Conservation (phyloP, 169 alveolate species). For the Besnoitia besnoiti region DNA sequence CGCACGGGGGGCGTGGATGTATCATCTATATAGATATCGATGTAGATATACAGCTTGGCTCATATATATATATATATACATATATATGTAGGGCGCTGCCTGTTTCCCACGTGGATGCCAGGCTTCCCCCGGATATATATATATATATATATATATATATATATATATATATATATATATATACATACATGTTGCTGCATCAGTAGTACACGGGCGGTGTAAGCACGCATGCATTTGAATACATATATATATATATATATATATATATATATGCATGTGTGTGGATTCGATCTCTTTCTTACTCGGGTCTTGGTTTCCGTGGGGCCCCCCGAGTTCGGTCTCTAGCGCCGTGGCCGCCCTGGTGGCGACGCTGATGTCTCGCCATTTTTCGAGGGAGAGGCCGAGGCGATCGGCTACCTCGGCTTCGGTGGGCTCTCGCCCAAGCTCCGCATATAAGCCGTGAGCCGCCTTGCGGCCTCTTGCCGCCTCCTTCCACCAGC, state of each 20-base stretch:
- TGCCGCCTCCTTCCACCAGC: slow-evolving; percentile 40
- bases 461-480: slow-evolving; percentile 33
- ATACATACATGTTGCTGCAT: too few species aligned
- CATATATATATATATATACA: not conserved
- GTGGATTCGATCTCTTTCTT: not conserved
- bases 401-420: slow-evolving; percentile 29
- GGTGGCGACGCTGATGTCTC: slow-evolving; percentile 23
- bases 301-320: not conserved
- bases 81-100: too few species aligned
- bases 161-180: not conserved
- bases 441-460: not conserved
- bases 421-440: slow-evolving; percentile 12
- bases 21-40: not conserved
- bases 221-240: not conserved
- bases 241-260: not conserved
- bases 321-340: slow-evolving; percentile 16
- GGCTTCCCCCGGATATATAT: too few species aligned
- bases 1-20: too few species aligned
- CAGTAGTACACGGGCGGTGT: too few species aligned
- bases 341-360: not conserved
- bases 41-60: not conserved
- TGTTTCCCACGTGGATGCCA: too few species aligned
- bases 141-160: too few species aligned
- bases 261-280: not conserved
- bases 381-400: not conserved